Evolutionary conservation across 257 asterid genomes (phyloP).

Genomic region (Solanum sitiens): DNA sequence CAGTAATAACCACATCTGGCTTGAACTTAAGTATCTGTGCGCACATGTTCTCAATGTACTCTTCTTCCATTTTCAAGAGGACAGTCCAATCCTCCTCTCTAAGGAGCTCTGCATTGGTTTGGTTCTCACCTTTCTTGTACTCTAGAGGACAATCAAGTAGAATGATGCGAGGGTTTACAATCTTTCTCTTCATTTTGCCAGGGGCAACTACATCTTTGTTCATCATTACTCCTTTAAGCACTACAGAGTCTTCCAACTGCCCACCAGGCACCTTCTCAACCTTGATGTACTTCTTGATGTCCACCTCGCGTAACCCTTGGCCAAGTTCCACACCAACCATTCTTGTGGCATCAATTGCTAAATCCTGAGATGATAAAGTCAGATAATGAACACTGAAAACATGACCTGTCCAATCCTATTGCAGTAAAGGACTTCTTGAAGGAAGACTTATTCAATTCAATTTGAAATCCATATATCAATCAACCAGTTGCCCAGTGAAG

Average conservation of each 20-base stretch:
- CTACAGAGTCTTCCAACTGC: constrained; percentile 91
- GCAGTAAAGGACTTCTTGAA: neutral
- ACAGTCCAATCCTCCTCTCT: constrained; percentile 96
- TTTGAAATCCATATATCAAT: neutral
- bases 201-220: constrained; percentile 96
- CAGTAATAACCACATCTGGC: constrained; percentile 84
- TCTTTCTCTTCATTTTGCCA: constrained; percentile 91
- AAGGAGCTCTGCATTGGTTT: constrained; percentile 85
- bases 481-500: neutral
- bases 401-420: neutral
- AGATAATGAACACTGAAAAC: neutral
- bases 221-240: constrained; percentile 85
- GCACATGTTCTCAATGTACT: constrained; percentile 75
- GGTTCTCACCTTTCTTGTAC: constrained; percentile 98
- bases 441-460: neutral
- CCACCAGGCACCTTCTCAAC: constrained; percentile 97
- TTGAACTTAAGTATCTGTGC: constrained; percentile 66
- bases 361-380: constrained; percentile 39
- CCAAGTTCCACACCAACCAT: constrained; percentile 84
- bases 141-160: constrained; percentile 90
- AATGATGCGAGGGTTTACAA: constrained; percentile 76
- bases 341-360: constrained; percentile 85
- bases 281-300: constrained; percentile 86
- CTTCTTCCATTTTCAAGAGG: constrained; percentile 90
- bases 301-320: constrained; percentile 90